Evolutionary conservation across 139 green algal species (phyloP).

Genomic region (Prasinococcaceae sp.): DNA sequence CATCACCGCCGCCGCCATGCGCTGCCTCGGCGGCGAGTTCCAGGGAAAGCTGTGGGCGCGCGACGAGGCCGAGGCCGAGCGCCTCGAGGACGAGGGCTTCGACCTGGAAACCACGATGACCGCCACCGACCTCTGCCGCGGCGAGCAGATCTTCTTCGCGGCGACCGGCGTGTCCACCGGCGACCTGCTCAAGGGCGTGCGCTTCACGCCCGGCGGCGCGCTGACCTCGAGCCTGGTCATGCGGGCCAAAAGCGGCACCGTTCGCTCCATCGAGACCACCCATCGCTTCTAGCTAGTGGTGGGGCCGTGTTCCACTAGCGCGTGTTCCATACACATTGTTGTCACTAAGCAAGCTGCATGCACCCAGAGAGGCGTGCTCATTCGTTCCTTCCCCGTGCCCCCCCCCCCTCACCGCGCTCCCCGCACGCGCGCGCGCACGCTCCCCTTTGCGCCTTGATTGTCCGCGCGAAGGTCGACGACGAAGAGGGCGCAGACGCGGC

Average conservation of each 20-base stretch:
- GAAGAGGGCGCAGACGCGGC: not conserved
- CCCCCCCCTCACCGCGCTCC: too few relatives aligned
- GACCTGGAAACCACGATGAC: constrained; percentile 15
- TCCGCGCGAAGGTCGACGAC: too few relatives aligned
- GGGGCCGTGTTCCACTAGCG: too few relatives aligned
- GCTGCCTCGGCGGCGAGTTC: constrained; percentile 58
- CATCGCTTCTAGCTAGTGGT: too few relatives aligned
- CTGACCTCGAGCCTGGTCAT: constrained; percentile 65
- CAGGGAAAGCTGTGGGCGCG: constrained; percentile 49
- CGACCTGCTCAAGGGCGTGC: constrained; percentile 52
- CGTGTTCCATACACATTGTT: too few relatives aligned
- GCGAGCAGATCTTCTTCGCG: constrained; percentile 60
- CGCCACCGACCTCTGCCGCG: constrained; percentile 27
- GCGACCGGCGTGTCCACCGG: constrained; percentile 63
- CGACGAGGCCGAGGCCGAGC: constrained; percentile 36
- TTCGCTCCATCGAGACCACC: not conserved
- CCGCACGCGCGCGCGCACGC: too few relatives aligned
- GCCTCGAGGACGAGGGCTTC: too few relatives aligned
- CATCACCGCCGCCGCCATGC: constrained; percentile 28
- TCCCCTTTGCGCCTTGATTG: too few relatives aligned
- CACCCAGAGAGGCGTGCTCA: too few relatives aligned
- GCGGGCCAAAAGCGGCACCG: constrained; percentile 48
- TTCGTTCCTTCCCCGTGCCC: too few relatives aligned
- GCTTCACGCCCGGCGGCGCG: constrained; percentile 38
- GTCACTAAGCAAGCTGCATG: too few relatives aligned